Evolutionary conservation across 331 rosid species (phyloP), one percentile per base, ranked within the genome.

Genomic region (Quercus phellos): DNA sequence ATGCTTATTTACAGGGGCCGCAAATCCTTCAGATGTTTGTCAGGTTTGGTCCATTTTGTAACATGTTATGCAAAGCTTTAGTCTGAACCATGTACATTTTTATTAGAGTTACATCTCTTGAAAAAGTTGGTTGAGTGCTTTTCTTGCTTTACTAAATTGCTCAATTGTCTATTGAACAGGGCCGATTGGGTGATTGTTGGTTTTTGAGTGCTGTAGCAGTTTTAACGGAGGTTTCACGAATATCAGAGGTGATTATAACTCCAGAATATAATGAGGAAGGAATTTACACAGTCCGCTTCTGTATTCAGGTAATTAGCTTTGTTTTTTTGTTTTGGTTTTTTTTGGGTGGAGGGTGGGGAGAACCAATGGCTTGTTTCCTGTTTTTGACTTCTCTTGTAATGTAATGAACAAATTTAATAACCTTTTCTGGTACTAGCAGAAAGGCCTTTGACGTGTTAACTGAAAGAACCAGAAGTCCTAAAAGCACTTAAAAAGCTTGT

Each of bases 181-280:
- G 99, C 19, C 97, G 90, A 71, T 76, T 95, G 80, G 99, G 99
- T 81, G 99, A 95, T 83, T 95, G 99, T 78, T 95, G 99, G 99
- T 95, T 95, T 86, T 88, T 95, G 87, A 95, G 99, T 63, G 99
- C 99, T 70, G 99, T 95, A 77, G 99, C 99, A 76, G 99, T 95
- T 82, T 80, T 95, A 80, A 88, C 99, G 16, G 97, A 95, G 86
- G 93, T 93, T 80, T 93, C 99, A 69, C 90, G 91, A 59, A 93
- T 95, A 88, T 90, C 97, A 14, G 97, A 95, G 83, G 99, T 95
- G 63, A 90, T 95, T 66, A 95, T 95, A 83, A 95, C 99, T 76
- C 98, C 96, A 55, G 93, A 82, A 14, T 95, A 91, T 81, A 95
- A 95, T 19, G 99, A 95, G 54, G 98, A 93, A 79, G 99, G 99